Percentiles rank a stretch among this genome's conserved stretches.
Evolutionary conservation across 73 alveolate genomes (phyloP).

Genomic region (Paramecium octaurelia): DNA sequence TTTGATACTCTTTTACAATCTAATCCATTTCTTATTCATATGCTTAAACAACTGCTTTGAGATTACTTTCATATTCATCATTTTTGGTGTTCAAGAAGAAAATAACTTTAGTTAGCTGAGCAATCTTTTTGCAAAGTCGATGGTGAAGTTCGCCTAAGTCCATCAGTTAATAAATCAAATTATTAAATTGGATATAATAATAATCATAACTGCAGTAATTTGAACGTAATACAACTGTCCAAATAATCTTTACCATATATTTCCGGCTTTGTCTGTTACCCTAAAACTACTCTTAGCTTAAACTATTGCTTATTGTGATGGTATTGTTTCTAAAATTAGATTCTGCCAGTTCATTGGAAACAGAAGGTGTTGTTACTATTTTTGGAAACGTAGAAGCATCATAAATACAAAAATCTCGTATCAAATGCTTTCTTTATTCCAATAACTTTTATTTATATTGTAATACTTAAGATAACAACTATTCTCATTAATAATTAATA

Average conservation of each 20-base stretch:
- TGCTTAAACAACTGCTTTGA: constrained; percentile 75
- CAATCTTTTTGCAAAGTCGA: constrained; percentile 71
- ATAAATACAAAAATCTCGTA: neutral
- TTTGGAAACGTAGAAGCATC: neutral
- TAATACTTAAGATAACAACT: neutral
- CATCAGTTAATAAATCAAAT: neutral
- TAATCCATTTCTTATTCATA: constrained; percentile 88
- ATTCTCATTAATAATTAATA: neutral
- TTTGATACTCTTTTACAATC: constrained; percentile 72
- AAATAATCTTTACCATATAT: neutral
- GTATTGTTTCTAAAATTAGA: neutral
- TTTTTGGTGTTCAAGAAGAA: constrained; percentile 91
- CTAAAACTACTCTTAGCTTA: neutral
- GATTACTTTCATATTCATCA: constrained; percentile 78
- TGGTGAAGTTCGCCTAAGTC: constrained; percentile 57
- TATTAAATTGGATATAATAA: neutral
- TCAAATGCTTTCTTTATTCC: neutral
- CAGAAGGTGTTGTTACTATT: neutral
- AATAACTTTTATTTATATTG: neutral
- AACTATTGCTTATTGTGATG: neutral
- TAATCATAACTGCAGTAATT: neutral
- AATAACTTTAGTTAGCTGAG: constrained; percentile 92
- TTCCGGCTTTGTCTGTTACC: neutral
- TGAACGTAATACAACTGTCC: neutral
- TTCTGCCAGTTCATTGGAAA: neutral